These are phyloP conservation scores for Suillus bovinus DNA, from an alignment of 768 basidiomycete genomes.

Conservation along the genomic window DNA sequence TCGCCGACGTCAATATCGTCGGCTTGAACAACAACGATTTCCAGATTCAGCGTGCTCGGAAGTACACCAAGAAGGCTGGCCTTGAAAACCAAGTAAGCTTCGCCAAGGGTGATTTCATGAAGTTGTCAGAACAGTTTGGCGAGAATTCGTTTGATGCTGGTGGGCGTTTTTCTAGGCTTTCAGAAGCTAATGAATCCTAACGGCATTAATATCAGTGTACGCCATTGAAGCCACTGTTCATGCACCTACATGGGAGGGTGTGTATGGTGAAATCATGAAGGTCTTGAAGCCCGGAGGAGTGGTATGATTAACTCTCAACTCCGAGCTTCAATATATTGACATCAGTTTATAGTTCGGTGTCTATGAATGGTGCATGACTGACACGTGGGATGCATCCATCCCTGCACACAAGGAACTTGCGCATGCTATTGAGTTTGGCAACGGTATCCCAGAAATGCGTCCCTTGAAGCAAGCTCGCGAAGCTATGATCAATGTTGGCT, in stretches of 20 bases:
- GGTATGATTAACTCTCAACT: constrained; percentile 48
- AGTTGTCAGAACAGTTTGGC: constrained; percentile 87
- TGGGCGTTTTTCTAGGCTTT: constrained; percentile 35
- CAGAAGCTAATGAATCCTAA: constrained; percentile 3
- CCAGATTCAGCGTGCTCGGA: constrained; percentile 84
- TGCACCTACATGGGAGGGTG: constrained; percentile 93
- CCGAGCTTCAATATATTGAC: not conserved
- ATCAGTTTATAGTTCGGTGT: constrained; percentile 75
- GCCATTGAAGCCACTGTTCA: constrained; percentile 98
- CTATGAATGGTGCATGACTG: constrained; percentile 99
- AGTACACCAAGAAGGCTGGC: constrained; percentile 77
- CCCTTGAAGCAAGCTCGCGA: constrained; percentile 65
- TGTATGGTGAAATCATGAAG: constrained; percentile 90
- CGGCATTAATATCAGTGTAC: constrained; percentile 58
- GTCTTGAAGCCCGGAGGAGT: constrained; percentile 95
- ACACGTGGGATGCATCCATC: constrained; percentile 83
- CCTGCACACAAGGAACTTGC: constrained; percentile 89
- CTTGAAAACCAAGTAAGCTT: constrained; percentile 78
- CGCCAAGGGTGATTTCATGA: constrained; percentile 97
- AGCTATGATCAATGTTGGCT: constrained; percentile 83
- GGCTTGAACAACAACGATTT: constrained; percentile 97
- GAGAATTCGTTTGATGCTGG: constrained; percentile 94
- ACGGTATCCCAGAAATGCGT: constrained; percentile 98
- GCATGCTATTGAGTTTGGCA: constrained; percentile 90
- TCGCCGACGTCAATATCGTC: constrained; percentile 80